Evolutionary conservation across 1,139 yeast genomes (phyloP).

Genomic region (Saccharomyces hybrid): DNA sequence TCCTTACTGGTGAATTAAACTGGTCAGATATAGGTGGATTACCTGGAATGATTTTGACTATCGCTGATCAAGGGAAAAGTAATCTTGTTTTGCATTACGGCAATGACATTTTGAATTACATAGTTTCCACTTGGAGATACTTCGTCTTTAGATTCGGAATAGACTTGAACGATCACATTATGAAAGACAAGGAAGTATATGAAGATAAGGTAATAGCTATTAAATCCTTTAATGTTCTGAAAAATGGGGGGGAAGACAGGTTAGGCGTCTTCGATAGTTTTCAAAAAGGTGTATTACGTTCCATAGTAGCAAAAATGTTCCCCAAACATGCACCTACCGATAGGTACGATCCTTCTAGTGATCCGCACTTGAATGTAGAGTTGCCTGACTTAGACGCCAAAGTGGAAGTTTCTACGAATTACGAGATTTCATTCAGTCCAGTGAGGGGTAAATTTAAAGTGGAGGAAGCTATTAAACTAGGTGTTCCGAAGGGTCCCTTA

Average conservation of each 20-base stretch:
- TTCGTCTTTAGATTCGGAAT: constrained; percentile 83
- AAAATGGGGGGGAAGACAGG: neutral
- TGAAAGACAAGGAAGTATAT: constrained; percentile 35
- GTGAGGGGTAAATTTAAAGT: constrained; percentile 73
- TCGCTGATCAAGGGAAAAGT: constrained; percentile 72
- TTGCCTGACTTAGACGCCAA: constrained; percentile 26
- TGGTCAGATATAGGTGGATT: constrained; percentile 83
- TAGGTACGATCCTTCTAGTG: constrained; percentile 30
- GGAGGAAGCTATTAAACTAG: constrained; percentile 56
- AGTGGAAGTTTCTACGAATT: constrained; percentile 41
- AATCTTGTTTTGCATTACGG: constrained; percentile 43
- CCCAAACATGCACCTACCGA: constrained; percentile 35
- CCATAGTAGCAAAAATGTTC: constrained; percentile 36
- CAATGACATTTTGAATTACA: constrained; percentile 41
- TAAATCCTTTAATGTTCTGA: constrained; percentile 39
- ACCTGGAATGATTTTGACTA: constrained; percentile 80
- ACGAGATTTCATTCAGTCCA: constrained; percentile 58
- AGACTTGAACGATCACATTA: constrained; percentile 41
- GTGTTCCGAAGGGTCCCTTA: constrained; percentile 59
- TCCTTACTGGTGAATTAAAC: constrained; percentile 62
- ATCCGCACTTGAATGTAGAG: constrained; percentile 32
- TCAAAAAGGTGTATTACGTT: constrained; percentile 14
- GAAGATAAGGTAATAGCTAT: constrained; percentile 50
- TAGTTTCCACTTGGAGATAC: constrained; percentile 74
- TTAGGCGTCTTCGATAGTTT: constrained; percentile 6